Evolutionary conservation across 805 yeast genomes (phyloP).

Genomic region (Candida sakaeoensis): DNA sequence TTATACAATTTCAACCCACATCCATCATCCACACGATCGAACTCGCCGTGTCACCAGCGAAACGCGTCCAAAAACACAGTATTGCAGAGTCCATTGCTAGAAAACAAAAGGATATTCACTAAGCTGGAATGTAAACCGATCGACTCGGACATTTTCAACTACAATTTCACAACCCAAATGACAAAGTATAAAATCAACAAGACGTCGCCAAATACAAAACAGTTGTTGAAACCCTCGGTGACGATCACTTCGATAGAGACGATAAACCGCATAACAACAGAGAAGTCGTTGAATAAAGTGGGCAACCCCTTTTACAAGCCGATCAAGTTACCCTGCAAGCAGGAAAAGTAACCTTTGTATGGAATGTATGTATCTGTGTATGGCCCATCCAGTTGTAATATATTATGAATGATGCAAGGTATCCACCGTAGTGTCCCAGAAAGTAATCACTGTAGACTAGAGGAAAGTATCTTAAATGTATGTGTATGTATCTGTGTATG

Average conservation of each 20-base stretch:
- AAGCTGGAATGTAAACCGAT: too few relatives aligned
- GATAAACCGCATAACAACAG: conserved; percentile 3
- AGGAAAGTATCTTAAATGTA: too few relatives aligned
- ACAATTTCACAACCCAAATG: neutral
- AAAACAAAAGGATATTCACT: too few relatives aligned
- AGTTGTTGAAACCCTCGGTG: conserved; percentile 9
- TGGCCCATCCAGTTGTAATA: too few relatives aligned
- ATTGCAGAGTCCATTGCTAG: conserved; percentile 1
- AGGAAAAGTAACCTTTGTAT: neutral
- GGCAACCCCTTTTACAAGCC: conserved; percentile 15
- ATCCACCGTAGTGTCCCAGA: neutral
- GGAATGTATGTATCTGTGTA: neutral
- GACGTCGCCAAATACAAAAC: conserved; percentile 7
- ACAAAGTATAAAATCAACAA: conserved; percentile 6
- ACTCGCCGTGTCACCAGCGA: neutral
- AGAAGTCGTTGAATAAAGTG: conserved; percentile 1
- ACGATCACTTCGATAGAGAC: conserved; percentile 9
- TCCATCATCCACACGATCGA: neutral
- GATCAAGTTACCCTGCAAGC: neutral
- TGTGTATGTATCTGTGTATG: too few relatives aligned
- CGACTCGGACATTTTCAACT: conserved; percentile 7
- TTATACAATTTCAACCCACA: neutral
- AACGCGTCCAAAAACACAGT: neutral
- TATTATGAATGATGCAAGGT: neutral
- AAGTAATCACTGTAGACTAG: too few relatives aligned